These are phyloP conservation scores for Coprinopsis marcescibilis DNA, from an alignment of 768 basidiomycete species.

Conservation along the genomic window DNA sequence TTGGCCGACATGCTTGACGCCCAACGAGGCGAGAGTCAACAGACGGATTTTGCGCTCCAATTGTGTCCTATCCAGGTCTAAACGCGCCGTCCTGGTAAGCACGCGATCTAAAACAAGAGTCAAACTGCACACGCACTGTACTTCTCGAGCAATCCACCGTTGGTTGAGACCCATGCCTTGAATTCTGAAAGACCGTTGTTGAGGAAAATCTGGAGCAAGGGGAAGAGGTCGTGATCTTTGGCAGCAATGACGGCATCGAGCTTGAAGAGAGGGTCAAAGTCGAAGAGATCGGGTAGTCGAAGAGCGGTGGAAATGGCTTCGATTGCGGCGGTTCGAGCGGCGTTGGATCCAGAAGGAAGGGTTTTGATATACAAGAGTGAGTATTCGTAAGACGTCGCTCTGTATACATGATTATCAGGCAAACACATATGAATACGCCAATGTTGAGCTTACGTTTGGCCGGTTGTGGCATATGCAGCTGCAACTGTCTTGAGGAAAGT, in stretches of 20 bases:
- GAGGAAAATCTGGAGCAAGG: conserved; percentile 72
- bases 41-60: conserved; percentile 79
- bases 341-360: conserved; percentile 48
- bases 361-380: conserved; percentile 55
- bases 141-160: conserved; percentile 45
- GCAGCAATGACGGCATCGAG: conserved; percentile 62
- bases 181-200: conserved; percentile 59
- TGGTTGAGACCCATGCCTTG: conserved; percentile 48
- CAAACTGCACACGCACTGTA: conserved; percentile 41
- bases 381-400: conserved; percentile 60
- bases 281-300: conserved; percentile 60
- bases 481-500: conserved; percentile 61
- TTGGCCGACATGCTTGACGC: conserved; percentile 70
- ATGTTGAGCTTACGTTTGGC: conserved; percentile 48
- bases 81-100: conserved; percentile 9
- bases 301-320: conserved; percentile 61
- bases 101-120: neutral
- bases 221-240: conserved; percentile 67
- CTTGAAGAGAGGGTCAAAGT: conserved; percentile 78
- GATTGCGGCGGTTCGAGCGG: conserved; percentile 47
- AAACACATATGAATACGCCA: neutral
- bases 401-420: conserved; percentile 20
- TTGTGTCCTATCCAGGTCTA: conserved; percentile 52
- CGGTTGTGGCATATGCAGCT: conserved; percentile 50
- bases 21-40: conserved; percentile 68